Evolutionary conservation across 257 asterid species (phyloP).

Genomic region (Solanum appendiculatum): DNA sequence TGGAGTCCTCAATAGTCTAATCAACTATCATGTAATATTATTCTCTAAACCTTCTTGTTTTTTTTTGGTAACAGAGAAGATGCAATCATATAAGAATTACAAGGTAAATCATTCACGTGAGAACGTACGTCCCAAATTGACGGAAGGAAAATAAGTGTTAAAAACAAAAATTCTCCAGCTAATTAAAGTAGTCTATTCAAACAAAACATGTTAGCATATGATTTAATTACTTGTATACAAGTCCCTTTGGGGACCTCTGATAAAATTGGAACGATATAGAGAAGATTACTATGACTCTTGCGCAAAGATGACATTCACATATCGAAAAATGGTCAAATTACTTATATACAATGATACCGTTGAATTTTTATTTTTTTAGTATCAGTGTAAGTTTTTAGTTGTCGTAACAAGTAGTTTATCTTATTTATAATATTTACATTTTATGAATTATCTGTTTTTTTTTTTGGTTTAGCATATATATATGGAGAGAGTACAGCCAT

Average conservation of each 20-base stretch:
- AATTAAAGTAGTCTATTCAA: background rate
- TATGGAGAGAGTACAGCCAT: background rate
- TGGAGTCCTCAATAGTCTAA: background rate
- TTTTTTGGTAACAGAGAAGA: background rate
- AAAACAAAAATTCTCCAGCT: background rate
- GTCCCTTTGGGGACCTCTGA: no score
- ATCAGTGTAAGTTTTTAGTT: background rate
- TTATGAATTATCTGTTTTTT: background rate
- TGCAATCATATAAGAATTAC: background rate
- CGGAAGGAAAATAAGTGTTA: background rate
- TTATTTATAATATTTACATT: background rate
- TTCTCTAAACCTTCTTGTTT: background rate
- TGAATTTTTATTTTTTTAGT: background rate
- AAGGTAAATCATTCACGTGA: background rate
- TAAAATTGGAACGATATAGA: no score
- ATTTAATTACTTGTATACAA: background rate
- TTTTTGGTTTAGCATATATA: background rate
- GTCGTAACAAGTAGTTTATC: background rate
- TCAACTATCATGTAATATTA: background rate
- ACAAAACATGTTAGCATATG: background rate
- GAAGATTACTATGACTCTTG: background rate
- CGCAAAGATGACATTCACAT: accelerated
- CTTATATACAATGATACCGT: background rate
- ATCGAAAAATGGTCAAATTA: background rate
- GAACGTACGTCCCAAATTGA: background rate